Base-by-base conservation (phyloP, 2,329 filamentous ascomycete genomes). In the Sclerotinia minor region DNA sequence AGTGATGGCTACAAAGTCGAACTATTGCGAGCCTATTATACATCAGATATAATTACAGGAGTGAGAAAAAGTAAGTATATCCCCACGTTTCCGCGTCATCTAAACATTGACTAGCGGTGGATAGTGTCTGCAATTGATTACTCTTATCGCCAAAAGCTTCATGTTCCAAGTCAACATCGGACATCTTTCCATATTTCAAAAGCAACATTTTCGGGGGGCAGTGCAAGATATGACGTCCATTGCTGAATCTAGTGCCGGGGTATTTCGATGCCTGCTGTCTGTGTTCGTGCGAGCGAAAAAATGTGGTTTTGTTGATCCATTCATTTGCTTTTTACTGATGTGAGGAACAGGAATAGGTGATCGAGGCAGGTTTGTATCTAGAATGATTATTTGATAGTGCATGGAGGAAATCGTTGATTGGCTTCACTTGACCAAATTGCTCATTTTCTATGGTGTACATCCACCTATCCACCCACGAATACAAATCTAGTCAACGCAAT, bases 181-280 rank as follows among this genome's bases (percentile, higher is more conserved):
- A 35, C 24, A n/a, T 11, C 32, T 47, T 60, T 47, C 41, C 41
- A 24, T 24, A 60, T 60, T 60, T n/a, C 24, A 60, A 32, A 60
- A 47, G 24, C 0, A 45, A 47, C 9, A 15, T 2, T n/a, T 13
- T 5, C 3, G 2, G n/a, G n/a, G n/a, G n/a, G 19, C 11, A 2
- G 11, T 13, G 5, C 21, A 53, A 21, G 15, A 9, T 0, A 19
- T 13, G 35, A 59, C 2, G 1, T 21, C 5, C 1, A 45, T 59
- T 45, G 26, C 26, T 47, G 24, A 11, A 24, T 47, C 8, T 54
- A n/a, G 35, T 32, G 6, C 26, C 41, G 19, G n/a, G 26, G 57
- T 47, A n/a, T 60, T 32, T 38, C 6, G 1, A 47, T 19, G 1
- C 57, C 11, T 21, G 6, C 32, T 60, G 41, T 59, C 26, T 26